phyloP scores from a whole-genome alignment of 768 basidiomycete species.

The Mycena vulgaris region DNA sequence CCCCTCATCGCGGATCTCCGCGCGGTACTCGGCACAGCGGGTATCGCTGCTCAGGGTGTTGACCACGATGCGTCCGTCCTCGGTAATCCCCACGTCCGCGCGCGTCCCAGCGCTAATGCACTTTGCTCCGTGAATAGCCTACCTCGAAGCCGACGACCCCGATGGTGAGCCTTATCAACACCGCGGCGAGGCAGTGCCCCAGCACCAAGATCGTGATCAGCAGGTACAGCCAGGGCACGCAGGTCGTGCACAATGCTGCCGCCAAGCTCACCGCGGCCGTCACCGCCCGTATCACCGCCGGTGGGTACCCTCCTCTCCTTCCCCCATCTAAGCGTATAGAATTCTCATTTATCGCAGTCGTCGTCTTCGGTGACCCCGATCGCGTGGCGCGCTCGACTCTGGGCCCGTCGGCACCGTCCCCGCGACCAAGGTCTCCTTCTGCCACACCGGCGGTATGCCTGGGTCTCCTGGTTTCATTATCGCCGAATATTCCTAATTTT shows the following conservation, averaged over 20 bases:
- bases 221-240: slow-evolving; percentile 24
- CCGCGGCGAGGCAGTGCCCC: slow-evolving; percentile 15
- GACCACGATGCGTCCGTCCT: slow-evolving; percentile 4
- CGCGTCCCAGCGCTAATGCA: background rate
- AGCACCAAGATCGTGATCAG: slow-evolving; percentile 16
- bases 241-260: slow-evolving; percentile 18
- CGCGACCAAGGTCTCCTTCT: slow-evolving; percentile 7
- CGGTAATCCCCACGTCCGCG: too few relatives aligned
- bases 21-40: background rate
- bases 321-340: background rate
- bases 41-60: slow-evolving; percentile 16
- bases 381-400: slow-evolving; percentile 5
- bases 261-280: background rate
- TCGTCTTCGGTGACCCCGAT: slow-evolving; percentile 12
- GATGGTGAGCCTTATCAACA: slow-evolving; percentile 9
- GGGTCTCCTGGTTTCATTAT: too few relatives aligned
- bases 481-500: background rate
- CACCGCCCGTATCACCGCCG: slow-evolving; percentile 6
- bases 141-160: background rate
- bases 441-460: slow-evolving; percentile 17
- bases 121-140: background rate
- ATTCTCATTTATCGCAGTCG: background rate
- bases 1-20: slow-evolving; percentile 17
- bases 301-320: too few relatives aligned
- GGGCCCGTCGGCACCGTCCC: background rate